Evolutionary conservation across 768 basidiomycete species (phyloP).

Genomic region (Mycena maculata): DNA sequence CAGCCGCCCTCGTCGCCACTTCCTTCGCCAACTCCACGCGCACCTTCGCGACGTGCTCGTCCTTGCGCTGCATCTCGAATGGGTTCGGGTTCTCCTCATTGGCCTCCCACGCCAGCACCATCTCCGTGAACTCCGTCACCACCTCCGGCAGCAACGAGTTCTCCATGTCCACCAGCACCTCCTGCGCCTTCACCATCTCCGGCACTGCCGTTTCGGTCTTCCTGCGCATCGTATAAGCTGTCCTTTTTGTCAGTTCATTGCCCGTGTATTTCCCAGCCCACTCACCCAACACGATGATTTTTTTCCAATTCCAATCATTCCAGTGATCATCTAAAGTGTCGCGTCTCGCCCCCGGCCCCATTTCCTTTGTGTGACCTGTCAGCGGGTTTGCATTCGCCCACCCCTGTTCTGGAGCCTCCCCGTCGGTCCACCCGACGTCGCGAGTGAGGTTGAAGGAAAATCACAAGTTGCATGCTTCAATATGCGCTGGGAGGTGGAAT

Average conservation of each 20-base stretch:
- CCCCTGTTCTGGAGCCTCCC: conserved; percentile 47
- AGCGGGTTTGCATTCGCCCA: conserved; percentile 43
- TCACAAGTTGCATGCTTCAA: conserved; percentile 24
- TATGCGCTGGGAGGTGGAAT: conserved; percentile 42
- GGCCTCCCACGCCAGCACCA: conserved; percentile 21
- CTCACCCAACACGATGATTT: neutral
- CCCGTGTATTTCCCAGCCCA: too few species aligned
- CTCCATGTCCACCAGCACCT: neutral
- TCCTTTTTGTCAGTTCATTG: rapidly evolving
- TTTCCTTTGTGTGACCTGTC: conserved; percentile 49
- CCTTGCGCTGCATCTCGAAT: conserved; percentile 9
- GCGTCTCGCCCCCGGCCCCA: conserved; percentile 41
- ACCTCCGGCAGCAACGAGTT: neutral
- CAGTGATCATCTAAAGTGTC: conserved; percentile 8
- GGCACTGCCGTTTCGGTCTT: neutral
- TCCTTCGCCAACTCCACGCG: conserved; percentile 33
- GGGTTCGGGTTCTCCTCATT: conserved; percentile 19
- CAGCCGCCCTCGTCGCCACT: conserved; percentile 8
- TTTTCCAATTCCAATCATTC: conserved; percentile 18
- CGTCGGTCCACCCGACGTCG: conserved; percentile 24
- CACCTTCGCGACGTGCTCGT: conserved; percentile 28
- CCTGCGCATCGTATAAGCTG: neutral
- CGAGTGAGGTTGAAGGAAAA: conserved; percentile 40
- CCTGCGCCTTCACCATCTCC: conserved; percentile 1
- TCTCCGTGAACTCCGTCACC: conserved; percentile 12